Evolutionary conservation across 768 basidiomycete species (phyloP), one percentile per base, ranked within the genome.

Genomic region (Gymnopilus junonius): DNA sequence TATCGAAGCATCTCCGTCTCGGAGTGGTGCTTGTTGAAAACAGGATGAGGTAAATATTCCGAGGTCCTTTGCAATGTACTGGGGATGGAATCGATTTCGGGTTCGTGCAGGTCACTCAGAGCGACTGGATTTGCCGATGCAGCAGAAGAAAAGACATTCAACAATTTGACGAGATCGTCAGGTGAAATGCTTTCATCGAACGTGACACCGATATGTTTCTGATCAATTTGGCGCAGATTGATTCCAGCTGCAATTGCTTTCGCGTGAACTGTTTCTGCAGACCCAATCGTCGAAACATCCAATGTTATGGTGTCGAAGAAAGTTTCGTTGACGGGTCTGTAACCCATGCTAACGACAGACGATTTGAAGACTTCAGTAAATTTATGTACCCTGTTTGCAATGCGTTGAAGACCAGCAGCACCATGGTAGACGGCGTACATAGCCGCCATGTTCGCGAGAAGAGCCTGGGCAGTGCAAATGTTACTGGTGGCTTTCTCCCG

Each of bases 381-480:
- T 20, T 88, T 83, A 75, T 99, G 95, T n/a, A 98, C 93, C 77
- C 93, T 94, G 72, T 85, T 81, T 20, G 95, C 95, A 65, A 99
- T 98, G 48, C 87, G 87, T 61, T 82, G 80, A 29, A 99, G 83
- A 61, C 96, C 95, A 45, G 81, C 83, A 0, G 97, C 92, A 11
- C 97, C 97, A 71, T 99, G 97, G 75, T 97, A 99, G 21, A 98
- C 87, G 6, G 95, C 95, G 72, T 95, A 95, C 97, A 99, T 98
- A 35, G 96, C 95, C 20, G 97, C 94, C 94, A 98, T 98, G 78
- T 99, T 99, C 20, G 97, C 97, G 27, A 99, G 91, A 17, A 99
- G 87, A 0, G 95, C 97, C 77, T 99, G 96, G 67, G 93, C 94
- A 6, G 97, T 99, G 74, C 97, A 99, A 62, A 99, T 97, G 73